Evolutionary conservation across 2,329 filamentous ascomycete genomes (phyloP), one percentile per base, ranked within the genome.

Genomic region (Cladosporium sp.): DNA sequence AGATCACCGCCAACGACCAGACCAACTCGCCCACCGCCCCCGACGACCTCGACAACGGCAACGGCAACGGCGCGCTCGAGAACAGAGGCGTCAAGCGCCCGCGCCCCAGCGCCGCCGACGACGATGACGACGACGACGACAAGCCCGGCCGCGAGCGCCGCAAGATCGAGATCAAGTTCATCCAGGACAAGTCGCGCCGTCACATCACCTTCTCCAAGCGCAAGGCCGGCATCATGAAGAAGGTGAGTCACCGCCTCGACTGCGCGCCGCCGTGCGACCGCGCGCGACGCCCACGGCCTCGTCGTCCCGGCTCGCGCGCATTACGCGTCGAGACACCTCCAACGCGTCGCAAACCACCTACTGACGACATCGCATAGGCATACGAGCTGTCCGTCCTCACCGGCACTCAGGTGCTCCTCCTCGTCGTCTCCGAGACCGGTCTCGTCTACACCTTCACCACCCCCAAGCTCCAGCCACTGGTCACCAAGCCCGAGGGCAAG

Each of bases 81-180:
- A 81, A 76, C 72, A 89, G 91, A 70, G 90, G 89, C 71, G 82
- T 90, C 74, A 97, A 97, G 81, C 90, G 92, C 65, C 82, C 81
- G 72, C 89, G 93, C 69, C 84, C 87, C 59, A 85, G 75, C 66
- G 76, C 86, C 63, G 70, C 66, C 49, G 81, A 84, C 49, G 84
- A 85, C 66, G 92, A 97, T 70, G 93, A 97, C 69, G 93, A 97
- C 62, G 92, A 97, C 61, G 93, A 97, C 60, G 92, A 96, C 73
- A 97, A 97, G 83, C 89, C 89, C 59, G 90, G 90, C 68, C 91
- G 93, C 74, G 93, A 97, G 82, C 86, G 93, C 70, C 85, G 93
- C 77, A 98, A 98, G 86, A 98, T 98, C 67, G 93, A 98, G 76
- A 98, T 98, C 78, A 98, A 98, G 82, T 98, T 98, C 77, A 98